Evolutionary conservation across 805 yeast genomes (phyloP).

Genomic region (Yamadazyma akitaensis): DNA sequence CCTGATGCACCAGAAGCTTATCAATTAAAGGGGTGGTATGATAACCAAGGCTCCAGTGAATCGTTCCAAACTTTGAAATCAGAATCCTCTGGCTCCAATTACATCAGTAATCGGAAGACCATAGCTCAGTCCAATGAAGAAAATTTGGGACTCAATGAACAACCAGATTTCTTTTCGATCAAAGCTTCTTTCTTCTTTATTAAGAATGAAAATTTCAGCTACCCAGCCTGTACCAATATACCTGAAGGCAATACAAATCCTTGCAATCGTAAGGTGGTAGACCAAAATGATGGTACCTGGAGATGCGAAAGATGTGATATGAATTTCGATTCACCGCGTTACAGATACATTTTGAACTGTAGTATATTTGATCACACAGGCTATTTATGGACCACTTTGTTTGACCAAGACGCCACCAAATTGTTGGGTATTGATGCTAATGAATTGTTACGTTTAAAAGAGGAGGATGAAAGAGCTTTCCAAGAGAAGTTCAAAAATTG

Average conservation of each 20-base stretch:
- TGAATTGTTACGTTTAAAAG: conserved; percentile 47
- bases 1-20: conserved; percentile 91
- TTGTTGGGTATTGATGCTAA: conserved; percentile 67
- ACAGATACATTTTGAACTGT: conserved; percentile 76
- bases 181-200: conserved; percentile 74
- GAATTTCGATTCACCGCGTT: conserved; percentile 62
- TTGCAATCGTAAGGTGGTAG: conserved; percentile 82
- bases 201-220: conserved; percentile 73
- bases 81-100: conserved; percentile 40
- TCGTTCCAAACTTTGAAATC: conserved; percentile 59
- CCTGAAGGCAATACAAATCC: conserved; percentile 16
- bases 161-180: conserved; percentile 72
- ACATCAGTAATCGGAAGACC: conserved; percentile 58
- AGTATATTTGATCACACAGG: conserved; percentile 80
- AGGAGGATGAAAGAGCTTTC: conserved; percentile 44
- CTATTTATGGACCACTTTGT: conserved; percentile 80
- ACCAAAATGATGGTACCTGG: conserved; percentile 71
- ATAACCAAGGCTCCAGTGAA: conserved; percentile 65
- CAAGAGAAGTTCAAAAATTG: conserved; percentile 42
- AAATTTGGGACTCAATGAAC: conserved; percentile 69
- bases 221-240: conserved; percentile 81
- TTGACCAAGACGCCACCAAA: conserved; percentile 77
- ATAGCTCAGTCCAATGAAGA: conserved; percentile 63
- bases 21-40: conserved; percentile 92
- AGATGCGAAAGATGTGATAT: conserved; percentile 90